A percentile compares a stretch with the other conserved stretches of the same genome.
Evolutionary conservation across 192 early-diverging fungal species (phyloP).

Genomic region (Linnemannia hyalina): DNA sequence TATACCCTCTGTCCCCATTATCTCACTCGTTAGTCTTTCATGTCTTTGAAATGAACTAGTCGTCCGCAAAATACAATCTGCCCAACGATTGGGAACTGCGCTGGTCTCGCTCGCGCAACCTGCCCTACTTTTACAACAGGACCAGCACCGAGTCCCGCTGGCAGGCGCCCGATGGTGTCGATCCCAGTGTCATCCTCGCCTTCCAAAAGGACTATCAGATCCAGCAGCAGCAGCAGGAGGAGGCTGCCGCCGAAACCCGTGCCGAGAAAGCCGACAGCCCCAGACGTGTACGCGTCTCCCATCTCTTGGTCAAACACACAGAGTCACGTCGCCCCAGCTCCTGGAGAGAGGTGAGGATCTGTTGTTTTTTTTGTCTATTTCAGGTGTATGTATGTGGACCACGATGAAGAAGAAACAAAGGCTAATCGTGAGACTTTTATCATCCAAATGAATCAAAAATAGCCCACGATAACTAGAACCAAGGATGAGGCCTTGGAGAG

Average conservation of each 20-base stretch:
- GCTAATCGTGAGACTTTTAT: neutral
- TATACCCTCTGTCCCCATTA: neutral
- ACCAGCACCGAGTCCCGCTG: conserved; percentile 79
- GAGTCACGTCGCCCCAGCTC: conserved; percentile 89
- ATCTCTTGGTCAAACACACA: conserved; percentile 92
- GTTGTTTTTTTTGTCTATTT: neutral
- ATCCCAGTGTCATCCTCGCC: conserved; percentile 35
- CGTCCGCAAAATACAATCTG: conserved; percentile 56
- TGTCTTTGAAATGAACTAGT: conserved; percentile 2
- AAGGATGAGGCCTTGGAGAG: conserved; percentile 89
- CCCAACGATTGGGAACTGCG: conserved; percentile 80
- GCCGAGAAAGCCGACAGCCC: neutral
- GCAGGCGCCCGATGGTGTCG: conserved; percentile 74
- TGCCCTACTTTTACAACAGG: conserved; percentile 86
- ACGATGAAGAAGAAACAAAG: neutral
- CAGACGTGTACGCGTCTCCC: conserved; percentile 81
- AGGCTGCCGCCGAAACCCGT: conserved; percentile 12
- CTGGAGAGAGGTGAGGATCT: conserved; percentile 82
- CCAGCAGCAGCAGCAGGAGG: conserved; percentile 18
- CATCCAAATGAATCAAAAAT: neutral
- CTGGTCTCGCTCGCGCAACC: conserved; percentile 72
- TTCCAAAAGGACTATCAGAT: conserved; percentile 57
- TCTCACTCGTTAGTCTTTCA: neutral
- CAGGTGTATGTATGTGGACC: neutral
- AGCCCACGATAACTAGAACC: conserved; percentile 90